Conservation (phyloP, 768 basidiomycete species). For the Galerina sulciceps region DNA sequence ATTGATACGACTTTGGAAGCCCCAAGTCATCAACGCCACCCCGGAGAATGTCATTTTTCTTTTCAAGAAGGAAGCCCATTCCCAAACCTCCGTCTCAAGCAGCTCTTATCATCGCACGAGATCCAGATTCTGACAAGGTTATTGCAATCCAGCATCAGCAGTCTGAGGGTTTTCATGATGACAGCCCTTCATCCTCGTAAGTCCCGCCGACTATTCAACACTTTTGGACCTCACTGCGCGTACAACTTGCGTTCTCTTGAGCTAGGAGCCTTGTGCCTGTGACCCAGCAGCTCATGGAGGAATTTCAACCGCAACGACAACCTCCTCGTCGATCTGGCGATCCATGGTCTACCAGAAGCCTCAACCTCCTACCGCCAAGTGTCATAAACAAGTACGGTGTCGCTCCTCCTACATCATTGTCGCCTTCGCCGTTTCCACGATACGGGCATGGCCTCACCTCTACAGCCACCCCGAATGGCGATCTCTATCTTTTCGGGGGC, state of each 20-base stretch:
- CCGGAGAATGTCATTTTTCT: constrained; percentile 87
- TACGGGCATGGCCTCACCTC: constrained; percentile 94
- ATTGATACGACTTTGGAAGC: no score
- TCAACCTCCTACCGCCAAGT: constrained; percentile 70
- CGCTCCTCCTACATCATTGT: constrained; percentile 66
- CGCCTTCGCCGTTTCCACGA: constrained; percentile 91
- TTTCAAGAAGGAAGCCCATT: constrained; percentile 83
- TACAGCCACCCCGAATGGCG: constrained; percentile 73
- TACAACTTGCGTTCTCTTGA: no score
- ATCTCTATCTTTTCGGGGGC: constrained; percentile 96
- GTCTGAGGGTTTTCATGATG: constrained; percentile 32
- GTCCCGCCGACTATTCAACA: constrained; percentile 1
- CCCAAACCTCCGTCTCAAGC: constrained; percentile 47
- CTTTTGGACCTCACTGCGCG: neutral
- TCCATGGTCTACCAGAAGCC: constrained; percentile 83
- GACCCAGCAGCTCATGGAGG: constrained; percentile 21
- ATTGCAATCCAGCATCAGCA: constrained; percentile 45
- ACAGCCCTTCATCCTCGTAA: constrained; percentile 22
- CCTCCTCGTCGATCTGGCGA: constrained; percentile 58
- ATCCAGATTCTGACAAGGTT: no score
- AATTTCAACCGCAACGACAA: constrained; percentile 36
- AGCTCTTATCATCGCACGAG: constrained; percentile 61
- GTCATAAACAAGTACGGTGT: constrained; percentile 67
- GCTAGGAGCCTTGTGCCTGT: constrained; percentile 20
- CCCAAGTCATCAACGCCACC: no score